Base-by-base conservation (phyloP, 129 eudicot genomes). In the Lactuca saligna region DNA sequence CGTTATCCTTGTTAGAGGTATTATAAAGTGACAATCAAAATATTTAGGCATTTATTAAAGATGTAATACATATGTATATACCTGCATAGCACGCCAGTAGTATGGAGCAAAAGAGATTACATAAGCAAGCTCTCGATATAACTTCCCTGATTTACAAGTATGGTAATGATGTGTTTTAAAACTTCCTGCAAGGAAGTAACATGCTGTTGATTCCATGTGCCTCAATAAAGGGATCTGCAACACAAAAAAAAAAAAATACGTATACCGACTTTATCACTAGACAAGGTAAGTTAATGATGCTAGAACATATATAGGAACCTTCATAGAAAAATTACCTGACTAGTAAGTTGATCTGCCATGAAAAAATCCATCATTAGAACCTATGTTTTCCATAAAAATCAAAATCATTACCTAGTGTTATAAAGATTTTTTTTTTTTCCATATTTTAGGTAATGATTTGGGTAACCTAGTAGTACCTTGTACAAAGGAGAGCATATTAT, bases 1-100 rank as follows among this genome's bases (percentile, higher is more conserved):
- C 42, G 3, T 41, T 7, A 9, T 7, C 31, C 7, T 37, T 38
- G 3, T n/a, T 35, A 3, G 51, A 8, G 66, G 2, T 16, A 39
- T 61, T 37, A 17, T 16, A 6, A 15, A 61, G 1, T 9, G 11
- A 9, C 13, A 59, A 25, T 5, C 31, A n/a, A 15, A 57, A 25
- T 6, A 2, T 31, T 57, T 57, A 3, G 0, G 15, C 17, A n/a
- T 0, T 13, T 41, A 8, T 0, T 20, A 11, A 46, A 46, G 15
- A 46, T 0, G 5, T 4, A 11, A 46, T 46, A 2, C 5, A 46
- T 11, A 46, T 46, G 12, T 46, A 0, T 46, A 6, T 93, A 94
- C 99, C 97, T 94, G 99, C 96, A 94, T 85, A 44, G 99, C 99
- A 50, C 99, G 96, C 99, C 99, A 94, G 57, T 89, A 94, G 66